Evolutionary conservation across 129 eudicot species (phyloP).

Genomic region (Arctium minus): DNA sequence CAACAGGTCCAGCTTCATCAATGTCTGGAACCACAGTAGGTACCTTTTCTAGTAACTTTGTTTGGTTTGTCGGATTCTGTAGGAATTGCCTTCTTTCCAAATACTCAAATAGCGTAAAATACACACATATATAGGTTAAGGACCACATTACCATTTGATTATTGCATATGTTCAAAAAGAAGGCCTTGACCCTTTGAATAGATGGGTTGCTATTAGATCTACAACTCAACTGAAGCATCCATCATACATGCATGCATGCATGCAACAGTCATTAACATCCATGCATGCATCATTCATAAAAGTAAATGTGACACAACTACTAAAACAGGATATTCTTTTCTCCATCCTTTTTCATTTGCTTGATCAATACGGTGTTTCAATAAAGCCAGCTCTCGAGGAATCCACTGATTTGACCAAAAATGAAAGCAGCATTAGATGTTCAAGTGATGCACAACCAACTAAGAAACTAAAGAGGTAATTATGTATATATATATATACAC

Average conservation of each 20-base stretch:
- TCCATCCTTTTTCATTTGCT: conserved; percentile 87
- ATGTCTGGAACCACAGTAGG: conserved; percentile 57
- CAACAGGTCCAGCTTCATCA: conserved; percentile 25
- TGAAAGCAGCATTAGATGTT: conserved; percentile 4
- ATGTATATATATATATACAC: neutral
- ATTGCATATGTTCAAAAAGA: no score
- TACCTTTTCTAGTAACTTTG: conserved; percentile 41
- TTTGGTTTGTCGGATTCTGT: conserved; percentile 40
- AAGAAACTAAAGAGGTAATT: neutral
- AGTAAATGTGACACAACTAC: neutral
- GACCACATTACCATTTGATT: conserved; percentile 5
- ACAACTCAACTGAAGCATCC: neutral
- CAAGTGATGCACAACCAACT: neutral
- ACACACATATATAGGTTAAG: conserved; percentile 33
- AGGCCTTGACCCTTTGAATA: neutral
- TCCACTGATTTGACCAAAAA: conserved; percentile 37
- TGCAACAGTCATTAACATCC: neutral
- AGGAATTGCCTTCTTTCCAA: conserved; percentile 43
- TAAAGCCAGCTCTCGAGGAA: conserved; percentile 47
- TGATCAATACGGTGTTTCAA: conserved; percentile 54
- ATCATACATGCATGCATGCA: no score
- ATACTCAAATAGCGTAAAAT: conserved; percentile 40
- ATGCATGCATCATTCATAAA: neutral
- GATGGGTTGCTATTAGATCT: neutral
- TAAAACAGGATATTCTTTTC: conserved; percentile 72